A percentile compares a stretch with the other conserved stretches of the same genome.
Conservation (phyloP, 371 early-diverging fungal genomes). For the Mucor mucedo region DNA sequence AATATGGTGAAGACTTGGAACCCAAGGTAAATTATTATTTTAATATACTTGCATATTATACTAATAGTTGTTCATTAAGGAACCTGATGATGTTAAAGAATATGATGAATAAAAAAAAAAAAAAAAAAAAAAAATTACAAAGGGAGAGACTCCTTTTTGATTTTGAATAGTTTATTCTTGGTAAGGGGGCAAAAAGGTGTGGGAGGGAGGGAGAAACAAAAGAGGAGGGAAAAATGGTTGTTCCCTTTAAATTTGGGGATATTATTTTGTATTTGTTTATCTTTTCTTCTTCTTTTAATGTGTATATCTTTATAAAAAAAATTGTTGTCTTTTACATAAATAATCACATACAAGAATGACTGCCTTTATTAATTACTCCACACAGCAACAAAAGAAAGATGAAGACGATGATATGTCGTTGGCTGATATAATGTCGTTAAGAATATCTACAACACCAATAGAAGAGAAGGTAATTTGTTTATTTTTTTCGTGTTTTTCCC, state of each 20-base stretch:
- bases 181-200: neutral
- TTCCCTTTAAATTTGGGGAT: conserved; percentile 15
- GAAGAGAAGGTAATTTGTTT: conserved; percentile 21
- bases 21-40: conserved; percentile 68
- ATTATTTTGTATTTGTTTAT: conserved; percentile 8
- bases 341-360: neutral
- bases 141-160: neutral
- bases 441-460: conserved; percentile 11
- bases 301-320: neutral
- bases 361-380: neutral
- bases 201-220: conserved; percentile 2
- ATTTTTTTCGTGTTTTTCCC: neutral
- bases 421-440: conserved; percentile 29
- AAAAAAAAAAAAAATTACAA: conserved; percentile 13
- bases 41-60: conserved; percentile 13
- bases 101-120: conserved; percentile 27
- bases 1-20: conserved; percentile 97
- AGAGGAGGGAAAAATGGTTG: conserved; percentile 6
- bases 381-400: conserved; percentile 1
- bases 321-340: neutral
- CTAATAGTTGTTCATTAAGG: conserved; percentile 29
- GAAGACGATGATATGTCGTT: conserved; percentile 25
- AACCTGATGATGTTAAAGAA: conserved; percentile 48
- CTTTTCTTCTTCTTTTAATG: neutral
- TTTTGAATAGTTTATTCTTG: neutral